These are phyloP conservation scores for Ganoderma boninense DNA, from an alignment of 1,284 basidiomycete species.

Conservation along the genomic window DNA sequence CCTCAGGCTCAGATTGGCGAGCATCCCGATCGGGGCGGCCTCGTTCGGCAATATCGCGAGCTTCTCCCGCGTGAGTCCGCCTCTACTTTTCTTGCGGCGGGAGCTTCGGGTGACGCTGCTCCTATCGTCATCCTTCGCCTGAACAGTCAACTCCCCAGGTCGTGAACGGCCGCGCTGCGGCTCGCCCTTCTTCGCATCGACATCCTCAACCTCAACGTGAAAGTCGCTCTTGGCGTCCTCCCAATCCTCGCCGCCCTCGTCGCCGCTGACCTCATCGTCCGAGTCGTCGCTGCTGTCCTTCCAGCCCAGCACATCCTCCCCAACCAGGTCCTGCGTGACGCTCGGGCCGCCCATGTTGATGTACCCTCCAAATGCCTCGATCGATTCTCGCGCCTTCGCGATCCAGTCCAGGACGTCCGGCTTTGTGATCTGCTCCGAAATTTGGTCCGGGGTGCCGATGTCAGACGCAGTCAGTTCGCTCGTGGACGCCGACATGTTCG, in stretches of 20 bases:
- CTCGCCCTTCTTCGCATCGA: conserved; percentile 20
- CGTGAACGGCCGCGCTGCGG: conserved; percentile 26
- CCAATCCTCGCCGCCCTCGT: conserved; percentile 29
- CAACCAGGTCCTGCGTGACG: conserved; percentile 58
- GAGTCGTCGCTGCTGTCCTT: conserved; percentile 30
- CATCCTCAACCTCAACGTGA: conserved; percentile 33
- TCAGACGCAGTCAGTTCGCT: conserved; percentile 36
- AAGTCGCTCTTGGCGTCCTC: conserved; percentile 28
- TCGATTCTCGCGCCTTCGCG: conserved; percentile 68
- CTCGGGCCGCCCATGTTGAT: conserved; percentile 65
- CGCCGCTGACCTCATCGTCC: conserved; percentile 17
- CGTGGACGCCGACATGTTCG: conserved; percentile 25
- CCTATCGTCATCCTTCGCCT: conserved; percentile 23
- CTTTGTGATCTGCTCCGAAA: conserved; percentile 34
- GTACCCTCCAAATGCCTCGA: conserved; percentile 70
- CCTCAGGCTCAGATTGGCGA: conserved; percentile 67
- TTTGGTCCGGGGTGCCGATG: conserved; percentile 30
- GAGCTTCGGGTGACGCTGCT: conserved; percentile 25
- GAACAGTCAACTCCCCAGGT: conserved; percentile 5
- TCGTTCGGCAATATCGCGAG: conserved; percentile 64
- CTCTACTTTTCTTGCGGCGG: conserved; percentile 35
- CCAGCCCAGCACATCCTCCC: conserved; percentile 43
- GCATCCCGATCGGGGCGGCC: conserved; percentile 74
- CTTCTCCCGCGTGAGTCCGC: conserved; percentile 40
- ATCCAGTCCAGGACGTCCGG: conserved; percentile 75